A percentile compares a stretch with the other conserved stretches of the same genome.
Evolutionary conservation across 768 basidiomycete species (phyloP).

Genomic region (Amanita polypyramis): DNA sequence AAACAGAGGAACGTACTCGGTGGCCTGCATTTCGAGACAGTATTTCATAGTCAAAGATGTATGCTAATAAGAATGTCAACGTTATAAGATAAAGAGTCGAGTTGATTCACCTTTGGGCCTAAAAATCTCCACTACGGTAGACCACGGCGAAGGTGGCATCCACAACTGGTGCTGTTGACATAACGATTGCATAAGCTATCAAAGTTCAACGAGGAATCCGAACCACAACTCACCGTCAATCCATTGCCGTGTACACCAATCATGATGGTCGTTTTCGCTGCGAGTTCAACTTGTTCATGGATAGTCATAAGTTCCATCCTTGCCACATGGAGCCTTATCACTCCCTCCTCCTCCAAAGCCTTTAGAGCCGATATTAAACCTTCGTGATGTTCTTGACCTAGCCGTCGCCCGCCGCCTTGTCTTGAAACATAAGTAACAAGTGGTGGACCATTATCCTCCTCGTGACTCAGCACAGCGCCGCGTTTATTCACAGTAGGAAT

Average conservation of each 20-base stretch:
- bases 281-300: slow-evolving; percentile 53
- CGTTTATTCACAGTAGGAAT: slow-evolving; percentile 14
- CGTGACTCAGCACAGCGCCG: slow-evolving; percentile 11
- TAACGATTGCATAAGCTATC: slow-evolving; percentile 1
- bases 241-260: slow-evolving; percentile 65
- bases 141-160: slow-evolving; percentile 51
- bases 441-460: slow-evolving; percentile 15
- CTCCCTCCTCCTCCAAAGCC: slow-evolving; percentile 37
- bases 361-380: slow-evolving; percentile 35
- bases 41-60: slow-evolving; percentile 29
- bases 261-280: slow-evolving; percentile 53
- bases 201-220: neutral
- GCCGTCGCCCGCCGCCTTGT: slow-evolving; percentile 31
- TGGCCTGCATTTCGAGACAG: slow-evolving; percentile 17
- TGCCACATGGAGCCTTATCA: slow-evolving; percentile 37
- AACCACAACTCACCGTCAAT: slow-evolving; percentile 33
- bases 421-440: slow-evolving; percentile 50
- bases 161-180: slow-evolving; percentile 38
- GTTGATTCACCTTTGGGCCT: slow-evolving; percentile 29
- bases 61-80: slow-evolving; percentile 17
- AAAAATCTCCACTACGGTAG: slow-evolving; percentile 69
- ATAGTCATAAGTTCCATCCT: slow-evolving; percentile 34
- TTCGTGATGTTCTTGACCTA: slow-evolving; percentile 39
- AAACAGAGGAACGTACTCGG: slow-evolving; percentile 43
- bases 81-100: too few species aligned